These are phyloP conservation scores for Solanum hybrid DNA, from an alignment of 305 asterid genomes.

Conservation along the genomic window DNA sequence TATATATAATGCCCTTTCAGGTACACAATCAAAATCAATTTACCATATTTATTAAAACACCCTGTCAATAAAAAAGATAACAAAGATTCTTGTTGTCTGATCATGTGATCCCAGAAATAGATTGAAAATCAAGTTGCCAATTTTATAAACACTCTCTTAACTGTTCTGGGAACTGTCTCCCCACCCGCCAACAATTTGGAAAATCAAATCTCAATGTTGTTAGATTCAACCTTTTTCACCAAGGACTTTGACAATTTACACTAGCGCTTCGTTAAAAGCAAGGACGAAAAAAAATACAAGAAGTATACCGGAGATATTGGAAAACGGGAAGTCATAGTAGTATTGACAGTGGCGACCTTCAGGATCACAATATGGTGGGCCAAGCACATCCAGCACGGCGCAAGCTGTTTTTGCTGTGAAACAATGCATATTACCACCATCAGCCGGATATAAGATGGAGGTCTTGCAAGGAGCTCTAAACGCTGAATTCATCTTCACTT, in stretches of 20 bases:
- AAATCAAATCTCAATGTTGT: background rate
- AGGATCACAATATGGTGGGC: slow-evolving; percentile 14
- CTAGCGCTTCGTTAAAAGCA: background rate
- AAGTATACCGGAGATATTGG: slow-evolving; percentile 1
- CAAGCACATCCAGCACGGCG: slow-evolving; percentile 16
- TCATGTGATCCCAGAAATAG: background rate
- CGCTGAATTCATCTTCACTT: slow-evolving; percentile 3
- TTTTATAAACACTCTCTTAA: background rate
- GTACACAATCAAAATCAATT: background rate
- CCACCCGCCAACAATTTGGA: background rate
- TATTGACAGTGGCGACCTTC: slow-evolving; percentile 19
- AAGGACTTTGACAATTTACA: background rate
- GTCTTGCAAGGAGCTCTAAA: slow-evolving; percentile 12
- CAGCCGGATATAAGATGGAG: slow-evolving; percentile 10
- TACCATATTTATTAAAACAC: background rate
- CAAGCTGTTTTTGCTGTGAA: slow-evolving; percentile 17
- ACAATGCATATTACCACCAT: slow-evolving; percentile 18
- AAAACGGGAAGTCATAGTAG: slow-evolving; percentile 1
- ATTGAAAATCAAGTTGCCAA: background rate
- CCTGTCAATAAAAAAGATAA: background rate
- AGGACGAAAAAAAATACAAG: background rate
- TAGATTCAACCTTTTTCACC: background rate
- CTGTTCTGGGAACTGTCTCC: background rate
- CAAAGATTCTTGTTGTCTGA: background rate
- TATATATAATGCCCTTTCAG: background rate